Evolutionary conservation across 306 rosid species (phyloP), one percentile per base, ranked within the genome.

Genomic region (Begonia peltatifolia): DNA sequence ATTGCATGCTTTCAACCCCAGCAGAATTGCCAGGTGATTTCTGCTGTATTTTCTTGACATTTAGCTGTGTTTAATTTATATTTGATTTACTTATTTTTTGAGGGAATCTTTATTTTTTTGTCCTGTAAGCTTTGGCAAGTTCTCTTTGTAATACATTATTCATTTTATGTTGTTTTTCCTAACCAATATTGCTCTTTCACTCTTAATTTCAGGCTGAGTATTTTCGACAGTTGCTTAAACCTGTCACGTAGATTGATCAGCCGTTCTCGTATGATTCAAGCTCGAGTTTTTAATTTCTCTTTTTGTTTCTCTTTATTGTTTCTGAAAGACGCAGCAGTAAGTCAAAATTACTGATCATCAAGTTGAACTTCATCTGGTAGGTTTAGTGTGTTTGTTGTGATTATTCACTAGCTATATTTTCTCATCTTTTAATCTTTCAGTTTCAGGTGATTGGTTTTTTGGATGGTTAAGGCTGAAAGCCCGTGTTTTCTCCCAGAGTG

Each of bases 1-100:
- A 83, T 87, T 55, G 96, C 94, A 62, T 87, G 96, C 74, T 83
- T 87, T 74, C 96, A 87, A 83, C 94, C 90, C 7, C 73, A 80
- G 74, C 84, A 76, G 65, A 76, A 83, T 70, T 87, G 96, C 76
- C 94, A 87, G 90, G 96, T 87, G 58, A 57, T 87, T 76, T 23
- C 56, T 51, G 36, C 43, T 44, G 53, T 42, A 15, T 41, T 41
- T 43, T n/a, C 30, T 12, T 46, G 50, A 36, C 48, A 38, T 60
- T 36, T 11, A 36, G 9, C 9, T 47, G 10, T 13, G n/a, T 12
- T 41, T 50, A 60, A 2, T 60, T 48, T 4, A 56, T 55, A 30
- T 42, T 44, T 47, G 36, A 13, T 41, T 46, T 48, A 11, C 30
- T 14, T 17, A 35, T 12, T 55, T 44, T 58, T 42, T 30, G 38